Base-by-base conservation (phyloP, 495 filamentous ascomycete genomes). In the Usnea hakonensis region DNA sequence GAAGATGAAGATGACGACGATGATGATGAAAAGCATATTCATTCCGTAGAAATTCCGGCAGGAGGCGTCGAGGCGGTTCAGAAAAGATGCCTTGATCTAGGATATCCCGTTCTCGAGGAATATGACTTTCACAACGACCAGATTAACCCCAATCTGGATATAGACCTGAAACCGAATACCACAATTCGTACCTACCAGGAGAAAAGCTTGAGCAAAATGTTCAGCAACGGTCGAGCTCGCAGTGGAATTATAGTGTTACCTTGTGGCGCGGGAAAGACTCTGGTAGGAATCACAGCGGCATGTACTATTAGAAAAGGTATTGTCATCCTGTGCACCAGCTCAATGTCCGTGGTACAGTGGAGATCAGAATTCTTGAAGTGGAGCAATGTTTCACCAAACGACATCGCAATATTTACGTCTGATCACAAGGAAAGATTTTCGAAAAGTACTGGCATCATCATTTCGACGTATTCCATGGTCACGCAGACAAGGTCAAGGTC, bases 291-390 rank as follows among this genome's bases (percentile, higher is more conserved):
- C 64, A 97, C 94, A 4, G 94, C 94, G 21, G 94, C 90, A 26
- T 97, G 93, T 72, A 97, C 95, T 1, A 92, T 97, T 74, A 95
- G 92, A 73, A 99, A 99, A 74, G 90, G 90, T 40, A 87, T 90
- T 38, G 91, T 99, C 60, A 89, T 97, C 19, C 85, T 99, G 33
- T 97, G 92, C 72, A 97, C 95, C 11, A 94, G 89, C 69, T 92
- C 90, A 55, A 99, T 97, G 91, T 96, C 91, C 5, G 94, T 95
- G 11, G 89, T 95, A 5, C 95, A 99, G 71, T 99, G 95, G 94
- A 82, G 90, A 46, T 87, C 91, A 43, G 92, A 97, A 68, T 97
- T 97, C 72, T 76, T 97, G 64, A 94, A 96, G 69, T 97, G 94
- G 94, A 96, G 92, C 55, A 97, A 97, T 68, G 95, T 99, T 69